Conservation (phyloP, 2,329 filamentous ascomycete genomes). For the Botrytis tulipae region DNA sequence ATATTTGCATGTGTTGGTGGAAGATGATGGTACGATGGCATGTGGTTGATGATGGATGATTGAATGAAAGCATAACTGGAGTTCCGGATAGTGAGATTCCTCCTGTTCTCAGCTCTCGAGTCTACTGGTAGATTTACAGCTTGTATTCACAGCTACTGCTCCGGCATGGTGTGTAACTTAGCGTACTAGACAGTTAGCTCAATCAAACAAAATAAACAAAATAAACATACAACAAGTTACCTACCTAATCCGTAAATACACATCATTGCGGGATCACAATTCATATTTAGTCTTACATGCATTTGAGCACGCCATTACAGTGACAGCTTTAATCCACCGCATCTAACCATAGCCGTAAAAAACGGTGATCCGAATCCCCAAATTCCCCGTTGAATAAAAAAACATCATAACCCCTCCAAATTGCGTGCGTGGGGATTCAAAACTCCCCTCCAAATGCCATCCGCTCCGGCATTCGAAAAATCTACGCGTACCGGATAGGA, state of each 20-base stretch:
- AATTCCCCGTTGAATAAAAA: neutral
- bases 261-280: neutral
- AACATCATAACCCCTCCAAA: constrained; percentile 15
- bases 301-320: neutral
- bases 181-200: neutral
- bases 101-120: neutral
- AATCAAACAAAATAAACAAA: neutral
- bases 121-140: constrained; percentile 1
- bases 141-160: neutral
- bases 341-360: neutral
- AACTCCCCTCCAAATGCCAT: neutral
- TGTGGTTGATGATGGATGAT: constrained; percentile 6
- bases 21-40: neutral
- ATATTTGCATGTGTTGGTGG: neutral
- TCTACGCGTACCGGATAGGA: neutral
- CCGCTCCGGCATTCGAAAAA: constrained; percentile 8
- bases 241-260: neutral
- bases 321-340: neutral
- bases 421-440: constrained; percentile 12
- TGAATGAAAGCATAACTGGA: neutral
- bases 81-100: neutral
- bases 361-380: neutral
- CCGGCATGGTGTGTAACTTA: neutral
- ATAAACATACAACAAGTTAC: neutral
- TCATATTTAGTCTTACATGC: neutral